phyloP scores from a whole-genome alignment of 2,329 filamentous ascomycete genomes.

The Botrytis tulipae region DNA sequence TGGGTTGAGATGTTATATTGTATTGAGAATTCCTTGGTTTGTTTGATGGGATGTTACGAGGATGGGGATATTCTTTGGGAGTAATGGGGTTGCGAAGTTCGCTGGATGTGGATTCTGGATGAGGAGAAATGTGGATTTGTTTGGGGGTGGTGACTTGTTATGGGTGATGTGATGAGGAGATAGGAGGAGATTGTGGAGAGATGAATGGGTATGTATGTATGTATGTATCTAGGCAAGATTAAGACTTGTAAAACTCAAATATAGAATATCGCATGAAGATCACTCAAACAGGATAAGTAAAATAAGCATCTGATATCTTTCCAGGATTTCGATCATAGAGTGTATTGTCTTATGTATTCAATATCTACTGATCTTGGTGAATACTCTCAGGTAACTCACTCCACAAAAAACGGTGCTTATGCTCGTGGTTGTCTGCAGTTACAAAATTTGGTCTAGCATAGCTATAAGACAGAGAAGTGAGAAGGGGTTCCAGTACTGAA shows the following conservation, averaged over 20 bases:
- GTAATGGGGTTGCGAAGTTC: not conserved
- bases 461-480: too few relatives aligned
- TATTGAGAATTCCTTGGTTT: not conserved
- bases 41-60: not conserved
- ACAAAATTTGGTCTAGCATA: not conserved
- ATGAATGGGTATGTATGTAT: not conserved
- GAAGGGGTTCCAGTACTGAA: not conserved
- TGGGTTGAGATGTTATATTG: not conserved
- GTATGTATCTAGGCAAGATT: not conserved
- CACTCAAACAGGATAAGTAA: too few relatives aligned
- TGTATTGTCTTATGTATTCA: not conserved
- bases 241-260: too few relatives aligned
- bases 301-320: not conserved
- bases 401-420: not conserved
- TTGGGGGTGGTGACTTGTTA: not conserved
- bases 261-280: too few relatives aligned
- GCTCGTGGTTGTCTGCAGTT: not conserved
- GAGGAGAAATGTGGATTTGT: not conserved
- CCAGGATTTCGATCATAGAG: not conserved
- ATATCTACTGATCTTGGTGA: too few relatives aligned
- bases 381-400: not conserved
- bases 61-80: too few relatives aligned
- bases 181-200: not conserved
- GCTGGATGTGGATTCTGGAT: not conserved
- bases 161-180: not conserved